Conservation (phyloP, 2,329 filamentous ascomycete genomes). For the Didymosphaeria variabile region DNA sequence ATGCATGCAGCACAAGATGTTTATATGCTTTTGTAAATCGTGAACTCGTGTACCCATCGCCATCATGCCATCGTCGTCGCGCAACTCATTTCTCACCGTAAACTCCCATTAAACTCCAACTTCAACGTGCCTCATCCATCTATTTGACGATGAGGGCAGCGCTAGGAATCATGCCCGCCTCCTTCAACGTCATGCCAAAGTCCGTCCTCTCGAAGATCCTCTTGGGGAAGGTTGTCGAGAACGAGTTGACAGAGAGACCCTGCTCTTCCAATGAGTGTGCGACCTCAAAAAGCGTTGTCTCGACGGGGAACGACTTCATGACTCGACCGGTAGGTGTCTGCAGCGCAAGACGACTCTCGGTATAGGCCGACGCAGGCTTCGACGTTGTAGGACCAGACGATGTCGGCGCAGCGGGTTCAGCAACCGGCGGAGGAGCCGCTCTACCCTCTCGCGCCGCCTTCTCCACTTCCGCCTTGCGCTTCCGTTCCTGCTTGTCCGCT, state of each 20-base stretch:
- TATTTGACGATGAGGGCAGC: constrained; percentile 80
- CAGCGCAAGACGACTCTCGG: constrained; percentile 81
- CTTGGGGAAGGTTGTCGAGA: constrained; percentile 85
- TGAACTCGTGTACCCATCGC: not conserved
- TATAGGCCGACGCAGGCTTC: constrained; percentile 76
- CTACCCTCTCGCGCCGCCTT: constrained; percentile 88
- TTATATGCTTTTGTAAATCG: not conserved
- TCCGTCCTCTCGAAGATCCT: constrained; percentile 78
- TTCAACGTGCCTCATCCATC: not conserved
- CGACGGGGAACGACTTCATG: constrained; percentile 86
- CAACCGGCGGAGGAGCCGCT: constrained; percentile 58
- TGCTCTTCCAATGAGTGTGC: constrained; percentile 79
- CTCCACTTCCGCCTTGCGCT: constrained; percentile 82
- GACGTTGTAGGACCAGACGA: constrained; percentile 59
- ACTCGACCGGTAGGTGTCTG: constrained; percentile 80
- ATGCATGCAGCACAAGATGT: constrained; percentile 3
- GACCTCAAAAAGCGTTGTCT: constrained; percentile 93
- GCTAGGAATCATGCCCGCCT: constrained; percentile 88
- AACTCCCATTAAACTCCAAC: not conserved
- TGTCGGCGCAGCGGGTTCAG: constrained; percentile 58
- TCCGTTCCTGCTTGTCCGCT: constrained; percentile 89
- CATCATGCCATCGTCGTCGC: not conserved
- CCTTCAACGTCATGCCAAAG: constrained; percentile 90
- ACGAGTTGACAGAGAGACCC: constrained; percentile 75
- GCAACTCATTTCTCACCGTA: too few relatives aligned